Conservation (phyloP, 768 basidiomycete species). For the Kwoniella bestiolae region DNA sequence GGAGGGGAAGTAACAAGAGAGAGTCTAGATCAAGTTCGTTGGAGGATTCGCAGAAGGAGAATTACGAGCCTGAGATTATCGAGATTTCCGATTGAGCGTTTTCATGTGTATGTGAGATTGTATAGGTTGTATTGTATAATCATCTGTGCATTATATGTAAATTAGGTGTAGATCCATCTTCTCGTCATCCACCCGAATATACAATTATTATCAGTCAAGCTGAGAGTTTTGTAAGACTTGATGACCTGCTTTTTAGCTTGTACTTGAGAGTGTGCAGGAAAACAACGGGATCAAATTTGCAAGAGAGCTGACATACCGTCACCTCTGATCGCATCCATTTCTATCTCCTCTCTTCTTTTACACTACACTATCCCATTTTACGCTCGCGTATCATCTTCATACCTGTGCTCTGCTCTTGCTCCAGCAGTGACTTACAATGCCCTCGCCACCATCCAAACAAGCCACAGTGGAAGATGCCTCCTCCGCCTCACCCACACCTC, state of each 20-base stretch:
- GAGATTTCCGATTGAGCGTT: conserved; percentile 27
- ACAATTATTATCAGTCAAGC: no score
- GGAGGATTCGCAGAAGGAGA: conserved; percentile 29
- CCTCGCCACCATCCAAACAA: conserved; percentile 9
- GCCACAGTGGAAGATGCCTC: conserved; percentile 23
- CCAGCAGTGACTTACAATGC: not conserved
- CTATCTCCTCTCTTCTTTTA: not conserved
- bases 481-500: conserved; percentile 12
- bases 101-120: not conserved
- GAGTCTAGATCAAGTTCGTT: not conserved
- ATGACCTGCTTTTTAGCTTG: no score
- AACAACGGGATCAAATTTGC: not conserved
- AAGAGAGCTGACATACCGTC: not conserved
- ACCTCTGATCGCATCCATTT: not conserved
- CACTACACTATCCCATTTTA: not conserved
- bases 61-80: conserved; percentile 21
- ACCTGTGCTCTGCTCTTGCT: not conserved
- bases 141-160: not conserved
- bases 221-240: no score
- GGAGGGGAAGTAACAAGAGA: not conserved
- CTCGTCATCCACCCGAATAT: no score
- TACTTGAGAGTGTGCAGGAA: no score
- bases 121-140: not conserved
- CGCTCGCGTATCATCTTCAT: not conserved
- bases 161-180: not conserved